Conservation (phyloP, 805 yeast genomes). For the Saccharomycopsis fodiens region DNA sequence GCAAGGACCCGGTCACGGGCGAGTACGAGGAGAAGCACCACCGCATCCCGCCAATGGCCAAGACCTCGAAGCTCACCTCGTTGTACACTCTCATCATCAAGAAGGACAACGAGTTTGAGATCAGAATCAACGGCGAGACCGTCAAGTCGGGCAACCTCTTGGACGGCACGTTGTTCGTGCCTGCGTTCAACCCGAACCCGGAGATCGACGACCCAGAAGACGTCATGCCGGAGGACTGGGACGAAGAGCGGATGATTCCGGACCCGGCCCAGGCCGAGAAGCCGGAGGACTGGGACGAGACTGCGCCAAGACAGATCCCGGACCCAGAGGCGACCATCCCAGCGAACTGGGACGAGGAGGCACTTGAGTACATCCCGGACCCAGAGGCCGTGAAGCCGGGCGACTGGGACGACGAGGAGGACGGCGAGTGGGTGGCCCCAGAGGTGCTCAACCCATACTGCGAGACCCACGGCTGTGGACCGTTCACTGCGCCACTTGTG, state of each 20-base stretch:
- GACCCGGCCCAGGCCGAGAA: conserved; percentile 60
- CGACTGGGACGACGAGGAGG: conserved; percentile 86
- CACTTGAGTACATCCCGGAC: conserved; percentile 51
- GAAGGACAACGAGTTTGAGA: conserved; percentile 62
- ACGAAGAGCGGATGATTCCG: conserved; percentile 53
- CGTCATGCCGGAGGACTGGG: conserved; percentile 76
- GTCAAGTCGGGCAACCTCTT: conserved; percentile 64
- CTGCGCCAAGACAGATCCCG: conserved; percentile 51
- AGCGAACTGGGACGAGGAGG: conserved; percentile 69
- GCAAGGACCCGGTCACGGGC: conserved; percentile 47
- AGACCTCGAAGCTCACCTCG: conserved; percentile 46
- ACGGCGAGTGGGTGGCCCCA: conserved; percentile 79
- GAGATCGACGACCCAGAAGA: conserved; percentile 52
- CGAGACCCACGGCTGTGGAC: conserved; percentile 66
- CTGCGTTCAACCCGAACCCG: conserved; percentile 59
- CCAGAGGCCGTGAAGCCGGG: conserved; percentile 62
- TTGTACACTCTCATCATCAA: conserved; percentile 72
- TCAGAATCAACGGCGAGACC: conserved; percentile 74
- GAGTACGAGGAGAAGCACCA: conserved; percentile 64
- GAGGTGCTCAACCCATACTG: conserved; percentile 69
- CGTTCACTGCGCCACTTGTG: conserved; percentile 63
- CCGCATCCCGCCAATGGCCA: conserved; percentile 58
- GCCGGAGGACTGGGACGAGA: conserved; percentile 84
- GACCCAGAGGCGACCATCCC: conserved; percentile 69
- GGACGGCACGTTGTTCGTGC: conserved; percentile 48